These are phyloP conservation scores for Aristolochia fimbriata DNA, from an alignment of 164 flowering plant genomes.

Conservation along the genomic window DNA sequence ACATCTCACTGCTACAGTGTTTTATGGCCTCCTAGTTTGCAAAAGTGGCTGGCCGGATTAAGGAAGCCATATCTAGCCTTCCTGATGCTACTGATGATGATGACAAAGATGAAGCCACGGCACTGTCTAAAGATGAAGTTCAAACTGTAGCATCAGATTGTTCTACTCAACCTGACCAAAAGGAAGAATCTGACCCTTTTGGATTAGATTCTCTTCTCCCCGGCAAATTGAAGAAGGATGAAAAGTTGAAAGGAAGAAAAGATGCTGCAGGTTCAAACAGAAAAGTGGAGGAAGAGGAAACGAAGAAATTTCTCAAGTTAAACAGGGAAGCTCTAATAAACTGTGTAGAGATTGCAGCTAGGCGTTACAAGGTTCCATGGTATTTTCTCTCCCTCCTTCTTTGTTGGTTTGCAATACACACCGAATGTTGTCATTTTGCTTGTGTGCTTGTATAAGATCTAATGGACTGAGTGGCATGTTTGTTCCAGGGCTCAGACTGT, in stretches of 20 bases:
- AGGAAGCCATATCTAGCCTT: constrained; percentile 62
- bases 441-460: too few species aligned
- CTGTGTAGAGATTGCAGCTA: constrained; percentile 81
- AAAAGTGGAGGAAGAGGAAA: constrained; percentile 54
- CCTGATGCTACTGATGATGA: constrained; percentile 76
- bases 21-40: constrained; percentile 47
- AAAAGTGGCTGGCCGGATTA: constrained; percentile 57
- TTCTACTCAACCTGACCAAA: constrained; percentile 15
- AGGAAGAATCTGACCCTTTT: constrained; percentile 76
- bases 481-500: constrained; percentile 83
- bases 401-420: neutral
- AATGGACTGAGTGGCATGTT: neutral
- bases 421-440: neutral
- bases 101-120: constrained; percentile 65
- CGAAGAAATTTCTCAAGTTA: constrained; percentile 49
- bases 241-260: constrained; percentile 41
- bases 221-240: constrained; percentile 36
- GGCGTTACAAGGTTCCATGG: constrained; percentile 82
- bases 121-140: constrained; percentile 32
- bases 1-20: neutral
- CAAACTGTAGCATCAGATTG: constrained; percentile 15
- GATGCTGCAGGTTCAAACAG: constrained; percentile 22
- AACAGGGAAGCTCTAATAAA: constrained; percentile 69
- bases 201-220: constrained; percentile 75
- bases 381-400: constrained; percentile 11